Percentiles rank a stretch among this genome's conserved stretches.
Evolutionary conservation across 2,329 filamentous ascomycete species (phyloP).

Genomic region (Neonectria punicea): DNA sequence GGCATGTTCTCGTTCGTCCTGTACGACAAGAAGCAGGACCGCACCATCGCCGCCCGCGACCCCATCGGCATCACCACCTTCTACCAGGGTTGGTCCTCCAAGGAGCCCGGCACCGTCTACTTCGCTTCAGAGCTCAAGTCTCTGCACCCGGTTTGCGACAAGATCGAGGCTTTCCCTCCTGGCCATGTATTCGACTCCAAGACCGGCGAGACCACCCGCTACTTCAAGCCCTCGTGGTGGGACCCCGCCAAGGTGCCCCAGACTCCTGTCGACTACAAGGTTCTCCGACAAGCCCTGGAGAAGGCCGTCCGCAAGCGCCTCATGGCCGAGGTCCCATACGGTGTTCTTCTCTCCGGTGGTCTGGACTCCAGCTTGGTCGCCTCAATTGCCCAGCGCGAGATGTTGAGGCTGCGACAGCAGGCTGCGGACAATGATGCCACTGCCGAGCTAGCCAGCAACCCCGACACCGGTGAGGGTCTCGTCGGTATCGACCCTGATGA

Average conservation of each 20-base stretch:
- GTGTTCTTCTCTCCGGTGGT: slow-evolving; percentile 93
- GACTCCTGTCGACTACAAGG: slow-evolving; percentile 83
- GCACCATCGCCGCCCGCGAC: slow-evolving; percentile 92
- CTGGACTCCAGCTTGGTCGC: slow-evolving; percentile 96
- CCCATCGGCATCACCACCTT: slow-evolving; percentile 97
- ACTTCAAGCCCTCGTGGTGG: slow-evolving; percentile 94
- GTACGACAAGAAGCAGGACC: slow-evolving; percentile 94
- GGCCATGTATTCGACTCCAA: slow-evolving; percentile 97
- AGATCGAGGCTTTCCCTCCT: slow-evolving; percentile 92
- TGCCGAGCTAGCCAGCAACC: slow-evolving; percentile 55
- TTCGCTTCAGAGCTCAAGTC: slow-evolving; percentile 98
- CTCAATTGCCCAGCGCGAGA: slow-evolving; percentile 94
- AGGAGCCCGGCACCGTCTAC: slow-evolving; percentile 86
- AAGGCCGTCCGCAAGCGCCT: slow-evolving; percentile 93
- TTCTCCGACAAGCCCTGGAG: slow-evolving; percentile 84
- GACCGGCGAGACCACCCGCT: slow-evolving; percentile 84
- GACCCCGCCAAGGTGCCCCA: slow-evolving; percentile 82
- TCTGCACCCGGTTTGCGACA: slow-evolving; percentile 91
- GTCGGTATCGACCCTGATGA: slow-evolving; percentile 91
- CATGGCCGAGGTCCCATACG: slow-evolving; percentile 99
- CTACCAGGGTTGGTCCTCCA: slow-evolving; percentile 91
- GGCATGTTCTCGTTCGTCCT: slow-evolving; percentile 99
- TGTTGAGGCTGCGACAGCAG: slow-evolving; percentile 76
- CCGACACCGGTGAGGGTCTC: slow-evolving; percentile 74
- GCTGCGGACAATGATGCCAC: slow-evolving; percentile 60